Base-by-base conservation (phyloP, 805 yeast genomes). In the Yarrowia osloensis region DNA sequence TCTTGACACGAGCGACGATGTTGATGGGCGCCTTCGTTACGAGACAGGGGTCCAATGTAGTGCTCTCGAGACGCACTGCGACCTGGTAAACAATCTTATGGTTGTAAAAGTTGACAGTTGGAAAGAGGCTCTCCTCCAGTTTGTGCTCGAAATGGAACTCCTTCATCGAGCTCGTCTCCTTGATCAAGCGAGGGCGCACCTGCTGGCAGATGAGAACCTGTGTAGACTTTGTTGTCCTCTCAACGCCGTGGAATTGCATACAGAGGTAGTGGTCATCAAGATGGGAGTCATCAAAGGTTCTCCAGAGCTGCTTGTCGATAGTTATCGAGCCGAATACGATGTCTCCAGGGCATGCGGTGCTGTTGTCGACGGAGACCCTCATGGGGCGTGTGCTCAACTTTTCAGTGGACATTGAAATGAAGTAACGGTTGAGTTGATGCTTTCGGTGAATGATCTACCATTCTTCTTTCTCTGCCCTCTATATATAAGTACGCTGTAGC, bases 191-290 rank as follows among this genome's bases (percentile, higher is more conserved):
- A 19, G 19, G 40, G 40, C 21, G 22, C 11, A 35, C 44, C 13
- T 35, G 44, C 6, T 54, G 31, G 22, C 61, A 35, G 11, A 54
- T 12, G 31, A 54, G 31, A 1, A 54, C 61, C 2, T 35, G n/a
- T 15, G 44, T 35, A 8, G 22, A 29, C n/a, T 19, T n/a, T 4
- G n/a, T 15, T 33, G 61, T 54, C 35, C 33, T 22, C 11, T 54
- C 61, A 4, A 54, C 44, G 8, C 61, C 61, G n/a, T 54, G 61
- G 24, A 54, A 54, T 33, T 54, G 61, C 24, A 54, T 50, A 17
- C 61, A 54, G 21, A 35, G 44, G 11, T 35, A 31, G 13, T 54
- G 33, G 24, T 31, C 13, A 3, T 22, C 57, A 15, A 50, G 26
- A 15, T 4, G 2, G 5, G 13, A 1, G 26, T 31, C 8, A 2